phyloP scores from a whole-genome alignment of 306 rosid species.

The Dryas drummondii region DNA sequence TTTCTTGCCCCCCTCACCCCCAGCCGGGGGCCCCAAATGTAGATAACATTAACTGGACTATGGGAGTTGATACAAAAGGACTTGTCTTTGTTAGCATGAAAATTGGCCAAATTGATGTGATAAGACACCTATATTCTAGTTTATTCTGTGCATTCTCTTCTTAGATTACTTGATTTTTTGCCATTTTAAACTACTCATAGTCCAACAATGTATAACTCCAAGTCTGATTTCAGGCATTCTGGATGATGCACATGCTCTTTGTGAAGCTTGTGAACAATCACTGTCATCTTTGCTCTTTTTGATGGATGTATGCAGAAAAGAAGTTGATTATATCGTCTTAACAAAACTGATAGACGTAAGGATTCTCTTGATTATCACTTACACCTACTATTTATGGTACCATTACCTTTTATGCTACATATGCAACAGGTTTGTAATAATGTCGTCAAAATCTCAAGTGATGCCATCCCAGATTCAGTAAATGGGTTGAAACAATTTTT shows the following conservation, averaged over 20 bases:
- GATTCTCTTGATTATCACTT: neutral
- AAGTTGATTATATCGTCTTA: slow-evolving; percentile 45
- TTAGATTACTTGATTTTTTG: neutral
- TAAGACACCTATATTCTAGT: neutral
- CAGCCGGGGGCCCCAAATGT: no score
- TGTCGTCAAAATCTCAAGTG: slow-evolving; percentile 35
- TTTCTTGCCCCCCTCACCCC: no score
- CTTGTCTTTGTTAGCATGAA: neutral
- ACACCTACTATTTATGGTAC: slow-evolving; percentile 4
- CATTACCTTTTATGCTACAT: slow-evolving; percentile 14
- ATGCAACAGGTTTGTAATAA: slow-evolving; percentile 43
- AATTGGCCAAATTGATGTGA: neutral
- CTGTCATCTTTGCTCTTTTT: slow-evolving; percentile 47
- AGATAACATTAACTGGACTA: no score
- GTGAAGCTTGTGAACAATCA: slow-evolving; percentile 51
- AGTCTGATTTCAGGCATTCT: slow-evolving; percentile 47
- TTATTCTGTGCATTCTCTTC: neutral
- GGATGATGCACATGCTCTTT: slow-evolving; percentile 62
- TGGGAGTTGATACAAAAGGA: no score
- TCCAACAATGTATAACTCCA: neutral
- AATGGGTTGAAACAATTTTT: slow-evolving; percentile 53
- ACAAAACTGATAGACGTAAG: slow-evolving; percentile 47
- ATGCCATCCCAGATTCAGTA: slow-evolving; percentile 53
- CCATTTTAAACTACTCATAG: neutral
- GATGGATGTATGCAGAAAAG: slow-evolving; percentile 52